Percentiles rank a stretch among this genome's conserved stretches.
These are phyloP conservation scores for Mucor lusitanicus DNA, from an alignment of 371 early-diverging fungal species.

Conservation along the genomic window DNA sequence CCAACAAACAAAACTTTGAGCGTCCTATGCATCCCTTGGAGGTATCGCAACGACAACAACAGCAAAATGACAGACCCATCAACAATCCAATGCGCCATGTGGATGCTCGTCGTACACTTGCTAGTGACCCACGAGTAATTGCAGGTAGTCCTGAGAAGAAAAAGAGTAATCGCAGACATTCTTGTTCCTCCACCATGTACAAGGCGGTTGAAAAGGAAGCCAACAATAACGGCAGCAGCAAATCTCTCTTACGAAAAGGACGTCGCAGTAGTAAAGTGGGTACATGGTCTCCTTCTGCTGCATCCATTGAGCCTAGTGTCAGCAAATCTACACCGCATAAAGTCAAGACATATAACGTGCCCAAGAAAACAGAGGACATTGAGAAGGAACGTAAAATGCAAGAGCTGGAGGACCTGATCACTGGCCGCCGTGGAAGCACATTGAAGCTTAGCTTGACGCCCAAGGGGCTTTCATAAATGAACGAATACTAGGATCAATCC, in stretches of 20 bases:
- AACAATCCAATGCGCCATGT: not conserved
- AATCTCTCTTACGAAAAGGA: slow-evolving; percentile 8
- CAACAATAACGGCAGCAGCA: not conserved
- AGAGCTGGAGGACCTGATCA: slow-evolving; percentile 47
- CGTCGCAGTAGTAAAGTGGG: slow-evolving; percentile 20
- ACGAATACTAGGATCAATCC: slow-evolving; percentile 1
- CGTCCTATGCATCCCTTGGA: slow-evolving; percentile 6
- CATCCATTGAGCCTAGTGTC: slow-evolving; percentile 7
- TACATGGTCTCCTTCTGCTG: slow-evolving; percentile 7
- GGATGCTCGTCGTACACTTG: slow-evolving; percentile 6
- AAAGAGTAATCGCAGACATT: slow-evolving; percentile 21
- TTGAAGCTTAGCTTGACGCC: slow-evolving; percentile 49
- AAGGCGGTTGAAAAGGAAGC: not conserved
- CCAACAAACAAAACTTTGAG: not conserved
- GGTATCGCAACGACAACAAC: not conserved
- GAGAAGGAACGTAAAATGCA: slow-evolving; percentile 37
- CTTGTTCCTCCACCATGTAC: slow-evolving; percentile 26
- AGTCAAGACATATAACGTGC: slow-evolving; percentile 38
- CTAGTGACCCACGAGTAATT: slow-evolving; percentile 8
- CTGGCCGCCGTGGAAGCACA: slow-evolving; percentile 47
- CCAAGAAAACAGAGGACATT: slow-evolving; percentile 17
- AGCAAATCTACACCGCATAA: slow-evolving; percentile 38
- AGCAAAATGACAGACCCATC: not conserved
- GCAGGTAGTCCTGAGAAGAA: not conserved
- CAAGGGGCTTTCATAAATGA: slow-evolving; percentile 20